phyloP scores from a whole-genome alignment of 148 eudicot genomes.

The Chenopodium berlandieri region DNA sequence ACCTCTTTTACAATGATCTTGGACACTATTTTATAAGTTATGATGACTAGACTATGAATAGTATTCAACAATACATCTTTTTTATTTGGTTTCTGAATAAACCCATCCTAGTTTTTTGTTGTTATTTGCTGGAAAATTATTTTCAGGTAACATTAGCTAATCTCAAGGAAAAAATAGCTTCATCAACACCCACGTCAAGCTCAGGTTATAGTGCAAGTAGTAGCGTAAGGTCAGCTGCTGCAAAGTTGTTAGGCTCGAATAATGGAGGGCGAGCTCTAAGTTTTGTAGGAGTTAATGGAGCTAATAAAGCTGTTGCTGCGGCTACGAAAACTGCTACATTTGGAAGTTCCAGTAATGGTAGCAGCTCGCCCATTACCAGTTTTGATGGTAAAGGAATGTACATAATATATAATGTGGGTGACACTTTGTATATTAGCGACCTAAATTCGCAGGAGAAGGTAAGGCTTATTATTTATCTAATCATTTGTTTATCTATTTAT shows the following conservation, averaged over 20 bases:
- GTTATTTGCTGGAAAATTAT: not conserved
- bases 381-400: constrained; percentile 74
- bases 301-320: constrained; percentile 38
- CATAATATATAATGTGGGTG: constrained; percentile 70
- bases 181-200: constrained; percentile 36
- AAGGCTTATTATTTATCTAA: constrained; percentile 1
- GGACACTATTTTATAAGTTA: not conserved
- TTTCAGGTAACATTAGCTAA: constrained; percentile 66
- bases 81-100: not conserved
- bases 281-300: constrained; percentile 65
- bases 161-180: constrained; percentile 63
- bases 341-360: constrained; percentile 43
- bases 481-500: too few species aligned
- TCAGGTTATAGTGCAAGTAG: constrained; percentile 46
- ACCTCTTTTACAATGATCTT: not conserved
- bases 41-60: not conserved
- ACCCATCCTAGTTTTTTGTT: not conserved
- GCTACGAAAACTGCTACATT: constrained; percentile 46
- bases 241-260: constrained; percentile 50
- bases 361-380: constrained; percentile 22
- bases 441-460: constrained; percentile 77
- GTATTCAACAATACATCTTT: not conserved
- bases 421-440: constrained; percentile 63
- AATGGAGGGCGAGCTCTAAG: constrained; percentile 60
- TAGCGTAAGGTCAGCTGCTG: constrained; percentile 73